Percentiles rank a stretch among this genome's conserved stretches.
Evolutionary conservation across 352 stramenopile species (phyloP).

Genomic region (Phytophthora sansomeana): DNA sequence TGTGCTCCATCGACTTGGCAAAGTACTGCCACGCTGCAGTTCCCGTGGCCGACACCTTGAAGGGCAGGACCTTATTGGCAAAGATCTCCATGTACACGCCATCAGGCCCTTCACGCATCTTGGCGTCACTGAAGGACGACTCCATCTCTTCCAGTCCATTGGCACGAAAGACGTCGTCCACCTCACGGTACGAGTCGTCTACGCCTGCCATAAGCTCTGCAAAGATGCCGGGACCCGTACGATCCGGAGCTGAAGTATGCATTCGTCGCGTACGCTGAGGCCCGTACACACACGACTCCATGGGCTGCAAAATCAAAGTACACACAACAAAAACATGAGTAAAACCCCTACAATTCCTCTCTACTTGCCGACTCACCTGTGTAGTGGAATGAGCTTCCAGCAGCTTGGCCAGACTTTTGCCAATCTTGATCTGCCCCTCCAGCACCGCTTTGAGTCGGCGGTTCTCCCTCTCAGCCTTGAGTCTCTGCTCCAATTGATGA

Average conservation of each 20-base stretch:
- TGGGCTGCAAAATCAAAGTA: conserved; percentile 24
- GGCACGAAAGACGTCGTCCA: conserved; percentile 46
- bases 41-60: conserved; percentile 41
- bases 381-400: conserved; percentile 43
- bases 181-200: conserved; percentile 44
- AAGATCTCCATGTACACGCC: conserved; percentile 59
- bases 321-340: not conserved
- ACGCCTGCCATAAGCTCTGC: conserved; percentile 45
- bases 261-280: conserved; percentile 33
- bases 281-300: conserved; percentile 41
- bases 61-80: conserved; percentile 56
- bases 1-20: conserved; percentile 48
- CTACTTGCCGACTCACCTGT: conserved; percentile 11
- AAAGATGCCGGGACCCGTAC: conserved; percentile 39
- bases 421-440: conserved; percentile 72
- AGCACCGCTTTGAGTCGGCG: conserved; percentile 57
- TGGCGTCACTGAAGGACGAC: conserved; percentile 42
- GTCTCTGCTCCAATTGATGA: conserved; percentile 49
- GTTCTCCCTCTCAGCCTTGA: conserved; percentile 67
- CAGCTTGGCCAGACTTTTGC: conserved; percentile 55
- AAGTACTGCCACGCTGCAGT: conserved; percentile 57
- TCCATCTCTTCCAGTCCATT: conserved; percentile 43
- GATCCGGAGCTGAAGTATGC: conserved; percentile 34
- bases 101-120: conserved; percentile 43
- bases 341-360: not conserved